Base-by-base conservation (phyloP, 495 filamentous ascomycete genomes). In the Penicillium lagena region DNA sequence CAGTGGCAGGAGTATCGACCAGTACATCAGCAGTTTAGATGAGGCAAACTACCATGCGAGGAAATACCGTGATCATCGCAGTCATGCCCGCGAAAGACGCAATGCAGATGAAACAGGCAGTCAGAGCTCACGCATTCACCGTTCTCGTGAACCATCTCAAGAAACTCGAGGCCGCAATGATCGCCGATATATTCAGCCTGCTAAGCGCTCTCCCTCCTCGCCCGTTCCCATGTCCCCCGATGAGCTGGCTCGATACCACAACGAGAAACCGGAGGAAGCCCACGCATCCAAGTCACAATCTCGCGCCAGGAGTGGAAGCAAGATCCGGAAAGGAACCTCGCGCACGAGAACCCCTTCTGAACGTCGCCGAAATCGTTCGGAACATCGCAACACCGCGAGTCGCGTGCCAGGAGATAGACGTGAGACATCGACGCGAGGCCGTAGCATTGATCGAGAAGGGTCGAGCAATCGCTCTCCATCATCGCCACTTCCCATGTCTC, bases 221-320 rank as follows among this genome's bases (percentile, higher is more conserved):
- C 90, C 90, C 0, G 79, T 94, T 10, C 87, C 89, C 12, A 95
- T 96, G 90, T 90, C 89, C 1, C 87, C 88, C 1, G 87, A 95
- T 51, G 87, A 93, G 46, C 52, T 86, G 51, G 78, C 80, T 53
- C 77, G 72, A 50, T 70, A 79, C 31, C 70, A 76, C 39, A 75
- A 64, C 0, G 74, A 73, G 7, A 72, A 61, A 36, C 62, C 65
- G 8, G 62, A 71, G 12, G 67, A 70, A 31, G 54, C 68, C 33
- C 46, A 54, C 7, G 66, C 68, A 46, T 68, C 71, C 41, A 70
- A 71, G 37, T 40, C 66, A 1, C 52, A 63, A 2, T 73, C 75
- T 1, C 64, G 63, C 10, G 47, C 58, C 12, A 56, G 67, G 7
- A 72, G 66, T 46, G 50, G 57, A 7, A 71, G 70, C 35, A 60